Conservation (phyloP, 768 basidiomycete genomes). For the Chalciporus sphaerocephalus region DNA sequence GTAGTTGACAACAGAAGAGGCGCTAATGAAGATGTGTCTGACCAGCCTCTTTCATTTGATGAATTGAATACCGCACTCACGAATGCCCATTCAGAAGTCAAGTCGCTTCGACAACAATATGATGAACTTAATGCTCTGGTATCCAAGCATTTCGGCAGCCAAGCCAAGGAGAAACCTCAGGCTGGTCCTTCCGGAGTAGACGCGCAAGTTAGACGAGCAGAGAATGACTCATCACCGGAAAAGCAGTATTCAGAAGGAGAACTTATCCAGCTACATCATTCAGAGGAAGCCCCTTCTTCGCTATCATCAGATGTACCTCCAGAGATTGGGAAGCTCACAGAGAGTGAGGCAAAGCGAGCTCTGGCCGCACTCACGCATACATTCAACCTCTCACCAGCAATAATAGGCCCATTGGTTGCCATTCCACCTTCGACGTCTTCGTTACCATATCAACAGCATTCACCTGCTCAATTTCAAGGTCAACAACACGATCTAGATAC, state of each 20-base stretch:
- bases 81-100: constrained; percentile 23
- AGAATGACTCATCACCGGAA: not conserved
- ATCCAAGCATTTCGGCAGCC: constrained; percentile 9
- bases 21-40: constrained; percentile 8
- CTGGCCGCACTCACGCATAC: constrained; percentile 12
- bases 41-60: constrained; percentile 21
- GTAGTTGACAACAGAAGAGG: constrained; percentile 5
- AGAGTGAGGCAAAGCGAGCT: constrained; percentile 18
- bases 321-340: constrained; percentile 21
- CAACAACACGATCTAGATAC: constrained; percentile 19
- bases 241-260: not conserved
- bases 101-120: constrained; percentile 23
- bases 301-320: constrained; percentile 3
- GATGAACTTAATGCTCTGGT: constrained; percentile 22
- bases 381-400: constrained; percentile 11
- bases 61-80: constrained; percentile 24
- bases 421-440: not conserved
- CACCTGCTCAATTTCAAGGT: not conserved
- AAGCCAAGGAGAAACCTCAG: not conserved
- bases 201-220: not conserved
- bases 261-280: not conserved
- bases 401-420: not conserved
- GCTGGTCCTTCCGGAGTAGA: not conserved
- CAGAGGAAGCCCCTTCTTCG: not conserved
- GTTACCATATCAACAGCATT: not conserved